Percentiles rank a stretch among this genome's conserved stretches.
Conservation (phyloP, 768 basidiomycete genomes). For the Hygrocybe coccinea region DNA sequence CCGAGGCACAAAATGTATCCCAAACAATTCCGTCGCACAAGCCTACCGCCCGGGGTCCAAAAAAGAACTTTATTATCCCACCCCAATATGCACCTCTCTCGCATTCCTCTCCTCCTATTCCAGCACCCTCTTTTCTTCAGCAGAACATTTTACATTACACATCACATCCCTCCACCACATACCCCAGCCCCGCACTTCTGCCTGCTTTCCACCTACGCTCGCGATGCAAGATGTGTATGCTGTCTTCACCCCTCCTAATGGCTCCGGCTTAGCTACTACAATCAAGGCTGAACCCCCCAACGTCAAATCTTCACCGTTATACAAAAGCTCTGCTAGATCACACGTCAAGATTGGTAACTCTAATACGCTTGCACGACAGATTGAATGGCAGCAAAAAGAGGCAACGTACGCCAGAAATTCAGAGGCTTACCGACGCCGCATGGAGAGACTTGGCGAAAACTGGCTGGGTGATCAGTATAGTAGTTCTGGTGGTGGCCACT, state of each 20-base stretch:
- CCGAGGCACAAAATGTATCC: constrained; percentile 37
- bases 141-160: constrained; percentile 29
- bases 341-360: neutral
- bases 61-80: constrained; percentile 39
- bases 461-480: too few species aligned
- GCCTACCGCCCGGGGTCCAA: constrained; percentile 24
- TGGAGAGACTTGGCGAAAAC: too few species aligned
- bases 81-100: constrained; percentile 36
- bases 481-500: too few species aligned
- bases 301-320: neutral
- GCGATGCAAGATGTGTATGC: constrained; percentile 7
- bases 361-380: neutral
- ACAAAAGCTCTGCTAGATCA: neutral
- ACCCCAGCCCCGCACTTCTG: constrained; percentile 2
- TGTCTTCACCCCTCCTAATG: neutral
- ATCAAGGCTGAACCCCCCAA: neutral
- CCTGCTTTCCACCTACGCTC: neutral
- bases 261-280: neutral
- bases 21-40: constrained; percentile 9
- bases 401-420: neutral
- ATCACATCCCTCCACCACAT: constrained; percentile 23
- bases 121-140: constrained; percentile 31
- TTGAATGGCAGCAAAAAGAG: neutral
- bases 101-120: constrained; percentile 18
- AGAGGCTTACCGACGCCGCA: neutral